Percentiles rank a stretch among this genome's conserved stretches.
Conservation (phyloP, 352 stramenopile species). For the Globisporangium mamillatum region DNA sequence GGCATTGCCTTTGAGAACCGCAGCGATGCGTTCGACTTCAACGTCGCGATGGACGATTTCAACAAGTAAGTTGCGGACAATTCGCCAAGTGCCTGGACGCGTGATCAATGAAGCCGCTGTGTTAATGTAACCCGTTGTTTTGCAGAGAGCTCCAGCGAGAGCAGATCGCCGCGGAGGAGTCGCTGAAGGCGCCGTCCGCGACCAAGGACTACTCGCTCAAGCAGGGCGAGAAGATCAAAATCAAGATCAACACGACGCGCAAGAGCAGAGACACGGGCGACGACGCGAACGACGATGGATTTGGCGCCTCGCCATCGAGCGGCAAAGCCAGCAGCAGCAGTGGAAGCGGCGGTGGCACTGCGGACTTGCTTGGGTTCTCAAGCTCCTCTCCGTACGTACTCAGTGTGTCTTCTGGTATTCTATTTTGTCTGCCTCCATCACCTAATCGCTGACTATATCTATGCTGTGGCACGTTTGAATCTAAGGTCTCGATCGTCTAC, state of each 20-base stretch:
- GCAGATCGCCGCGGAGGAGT: slow-evolving; percentile 37
- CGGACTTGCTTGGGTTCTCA: background rate
- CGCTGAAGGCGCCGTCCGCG: slow-evolving; percentile 25
- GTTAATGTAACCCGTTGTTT: too few relatives aligned
- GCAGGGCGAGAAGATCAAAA: slow-evolving; percentile 90
- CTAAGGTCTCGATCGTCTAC: background rate
- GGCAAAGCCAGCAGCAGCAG: background rate
- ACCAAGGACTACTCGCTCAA: slow-evolving; percentile 91
- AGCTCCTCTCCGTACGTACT: background rate
- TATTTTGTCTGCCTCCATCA: too few relatives aligned
- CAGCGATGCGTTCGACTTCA: slow-evolving; percentile 95
- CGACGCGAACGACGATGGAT: slow-evolving; percentile 27
- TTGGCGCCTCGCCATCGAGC: background rate
- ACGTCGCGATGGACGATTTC: slow-evolving; percentile 90
- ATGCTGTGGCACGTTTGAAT: too few relatives aligned
- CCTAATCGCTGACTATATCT: too few relatives aligned
- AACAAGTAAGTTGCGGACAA: slow-evolving; percentile 38
- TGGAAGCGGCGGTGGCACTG: background rate
- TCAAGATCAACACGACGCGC: slow-evolving; percentile 71
- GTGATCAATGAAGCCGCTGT: too few relatives aligned
- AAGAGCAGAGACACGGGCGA: slow-evolving; percentile 44
- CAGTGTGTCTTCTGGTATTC: background rate
- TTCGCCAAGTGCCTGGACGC: background rate
- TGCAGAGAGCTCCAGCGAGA: slow-evolving; percentile 58
- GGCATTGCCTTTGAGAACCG: slow-evolving; percentile 93